Percentiles rank a stretch among this genome's conserved stretches.
Conservation (phyloP, 1,284 basidiomycete species). For the Cerrena zonata region DNA sequence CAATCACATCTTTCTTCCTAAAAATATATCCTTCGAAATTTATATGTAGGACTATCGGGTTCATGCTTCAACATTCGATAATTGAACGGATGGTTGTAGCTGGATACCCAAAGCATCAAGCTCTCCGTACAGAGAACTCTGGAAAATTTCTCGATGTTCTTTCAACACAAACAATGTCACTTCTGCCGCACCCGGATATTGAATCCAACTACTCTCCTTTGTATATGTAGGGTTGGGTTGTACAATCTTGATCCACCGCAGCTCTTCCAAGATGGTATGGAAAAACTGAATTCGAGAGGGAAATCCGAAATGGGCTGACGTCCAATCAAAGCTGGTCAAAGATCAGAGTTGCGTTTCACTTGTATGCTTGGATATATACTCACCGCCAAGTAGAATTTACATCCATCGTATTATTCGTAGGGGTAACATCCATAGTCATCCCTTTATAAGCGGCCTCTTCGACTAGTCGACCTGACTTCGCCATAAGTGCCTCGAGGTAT, state of each 20-base stretch:
- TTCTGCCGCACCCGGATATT: slow-evolving; percentile 9
- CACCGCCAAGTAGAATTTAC: slow-evolving; percentile 17
- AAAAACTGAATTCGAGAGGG: slow-evolving; percentile 13
- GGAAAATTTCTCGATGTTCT: not conserved
- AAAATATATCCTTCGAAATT: no score
- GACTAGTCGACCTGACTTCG: not conserved
- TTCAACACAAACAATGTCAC: slow-evolving; percentile 9
- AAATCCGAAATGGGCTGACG: slow-evolving; percentile 17
- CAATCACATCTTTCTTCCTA: no score
- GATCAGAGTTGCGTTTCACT: not conserved
- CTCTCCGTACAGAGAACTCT: not conserved
- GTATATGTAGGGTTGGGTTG: slow-evolving; percentile 12
- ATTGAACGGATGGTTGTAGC: not conserved
- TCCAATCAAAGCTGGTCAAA: slow-evolving; percentile 14
- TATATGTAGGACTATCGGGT: no score
- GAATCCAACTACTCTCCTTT: slow-evolving; percentile 12
- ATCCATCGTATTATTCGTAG: slow-evolving; percentile 10
- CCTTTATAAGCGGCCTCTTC: slow-evolving; percentile 2
- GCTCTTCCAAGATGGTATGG: slow-evolving; percentile 12
- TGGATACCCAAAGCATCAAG: not conserved
- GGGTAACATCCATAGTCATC: slow-evolving; percentile 10
- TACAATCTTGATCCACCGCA: slow-evolving; percentile 15
- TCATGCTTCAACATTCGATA: no score
- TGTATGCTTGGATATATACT: not conserved
- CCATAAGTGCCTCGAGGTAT: not conserved